Conservation (phyloP, 352 stramenopile genomes). For the Labyrinthula sp. region DNA sequence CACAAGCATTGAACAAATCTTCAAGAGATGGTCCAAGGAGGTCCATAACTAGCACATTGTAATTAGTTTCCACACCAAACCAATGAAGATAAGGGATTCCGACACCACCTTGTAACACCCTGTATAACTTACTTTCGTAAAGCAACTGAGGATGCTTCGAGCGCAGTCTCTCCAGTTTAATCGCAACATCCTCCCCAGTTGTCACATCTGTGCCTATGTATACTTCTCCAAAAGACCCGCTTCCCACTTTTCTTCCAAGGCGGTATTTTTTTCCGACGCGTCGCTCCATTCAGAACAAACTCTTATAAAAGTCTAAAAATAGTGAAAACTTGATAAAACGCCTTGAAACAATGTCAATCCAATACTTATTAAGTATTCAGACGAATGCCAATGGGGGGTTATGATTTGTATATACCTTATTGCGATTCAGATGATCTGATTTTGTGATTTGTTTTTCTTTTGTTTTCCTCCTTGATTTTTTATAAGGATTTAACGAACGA, state of each 20-base stretch:
- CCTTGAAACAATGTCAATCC: too few species aligned
- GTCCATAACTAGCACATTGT: constrained; percentile 99
- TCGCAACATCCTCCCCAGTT: constrained; percentile 69
- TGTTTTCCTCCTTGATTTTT: too few species aligned
- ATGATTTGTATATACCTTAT: too few species aligned
- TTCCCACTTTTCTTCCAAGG: constrained; percentile 93
- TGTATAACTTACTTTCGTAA: constrained; percentile 99
- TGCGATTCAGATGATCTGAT: too few species aligned
- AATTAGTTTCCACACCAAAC: constrained; percentile 97
- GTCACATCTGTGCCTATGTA: constrained; percentile 90
- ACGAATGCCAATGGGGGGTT: too few species aligned
- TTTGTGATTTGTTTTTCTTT: too few species aligned
- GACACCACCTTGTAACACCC: constrained; percentile 85
- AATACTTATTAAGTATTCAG: too few species aligned
- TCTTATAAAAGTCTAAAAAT: too few species aligned
- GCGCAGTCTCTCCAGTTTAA: constrained; percentile 89
- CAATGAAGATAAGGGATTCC: constrained; percentile 88
- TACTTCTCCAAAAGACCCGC: constrained; percentile 96
- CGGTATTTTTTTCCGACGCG: constrained; percentile 98
- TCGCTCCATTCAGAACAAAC: too few species aligned
- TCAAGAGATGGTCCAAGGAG: constrained; percentile 84
- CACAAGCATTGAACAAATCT: constrained; percentile 81
- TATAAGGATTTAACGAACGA: too few species aligned
- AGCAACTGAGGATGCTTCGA: constrained; percentile 87
- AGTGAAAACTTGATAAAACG: too few species aligned